Evolutionary conservation across 2,329 filamentous ascomycete species (phyloP), one percentile per base, ranked within the genome.

Genomic region (Ciborinia camelliae): DNA sequence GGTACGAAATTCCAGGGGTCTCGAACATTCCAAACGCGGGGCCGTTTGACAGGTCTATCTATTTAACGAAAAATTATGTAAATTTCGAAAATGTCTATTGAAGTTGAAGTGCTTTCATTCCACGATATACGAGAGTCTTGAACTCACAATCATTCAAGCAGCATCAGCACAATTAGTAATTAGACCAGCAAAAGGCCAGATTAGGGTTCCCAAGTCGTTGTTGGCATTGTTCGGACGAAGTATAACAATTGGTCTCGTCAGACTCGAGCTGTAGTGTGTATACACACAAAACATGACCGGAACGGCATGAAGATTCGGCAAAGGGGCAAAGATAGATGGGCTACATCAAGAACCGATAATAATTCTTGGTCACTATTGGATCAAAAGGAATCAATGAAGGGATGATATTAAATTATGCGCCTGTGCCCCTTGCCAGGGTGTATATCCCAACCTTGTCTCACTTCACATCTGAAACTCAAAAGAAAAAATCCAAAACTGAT

Each of bases 391-490:
- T 5, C 18, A n/a, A 48, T 51, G 35, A 50, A 48, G 30, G 30
- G 43, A 35, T 20, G 43, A 35, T 10, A 60, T 48, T 30, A 47
- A 48, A 26, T 39, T 28, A 51, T 61, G 45, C 15, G 23, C 35
- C 35, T 61, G 58, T 48, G 58, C 45, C 45, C 32, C 58, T 35
- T 37, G n/a, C n/a, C 28, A 47, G n/a, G 20, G 8, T 23, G 20
- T 18, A 30, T 28, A 37, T 26, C 30, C 23, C 23, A 28, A 51
- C 43, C 47, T 28, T 52, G 47, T 26, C 32, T 18, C 39, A 50
- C 48, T 51, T 43, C 58, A 61, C 15, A 61, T 41, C 15, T 39
- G 47, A 61, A 61, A 62, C 59, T 30, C 18, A 18, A 20, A 30
- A 52, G 45, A 32, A 26, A n/a, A 39, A 20, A n/a, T 39, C 8